phyloP scores from a whole-genome alignment of 169 alveolate species.

The Neospora caninum region DNA sequence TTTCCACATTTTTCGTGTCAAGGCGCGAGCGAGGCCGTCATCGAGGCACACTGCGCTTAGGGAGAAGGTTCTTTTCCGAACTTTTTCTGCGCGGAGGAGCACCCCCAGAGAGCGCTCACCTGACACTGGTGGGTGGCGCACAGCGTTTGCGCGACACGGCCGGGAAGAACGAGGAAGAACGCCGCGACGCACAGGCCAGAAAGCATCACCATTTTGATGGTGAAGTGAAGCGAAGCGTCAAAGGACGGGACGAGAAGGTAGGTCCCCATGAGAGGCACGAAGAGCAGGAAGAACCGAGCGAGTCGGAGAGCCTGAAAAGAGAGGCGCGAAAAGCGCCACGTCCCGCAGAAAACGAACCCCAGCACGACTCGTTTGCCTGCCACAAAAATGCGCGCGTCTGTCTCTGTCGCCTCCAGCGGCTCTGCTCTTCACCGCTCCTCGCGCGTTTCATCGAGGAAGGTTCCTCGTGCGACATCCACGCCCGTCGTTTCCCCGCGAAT shows the following conservation, averaged over 20 bases:
- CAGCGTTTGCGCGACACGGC: background rate
- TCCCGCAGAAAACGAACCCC: background rate
- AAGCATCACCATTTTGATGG: background rate
- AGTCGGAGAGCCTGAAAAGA: slow-evolving; percentile 22
- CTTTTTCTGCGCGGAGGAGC: too few relatives aligned
- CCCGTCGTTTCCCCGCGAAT: background rate
- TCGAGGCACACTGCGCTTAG: too few relatives aligned
- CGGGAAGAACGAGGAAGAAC: background rate
- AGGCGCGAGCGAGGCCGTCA: too few relatives aligned
- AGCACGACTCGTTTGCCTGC: too few relatives aligned
- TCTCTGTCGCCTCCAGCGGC: too few relatives aligned
- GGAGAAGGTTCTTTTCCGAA: too few relatives aligned
- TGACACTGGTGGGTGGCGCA: background rate
- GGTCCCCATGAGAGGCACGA: slow-evolving; percentile 18
- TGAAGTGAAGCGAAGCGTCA: background rate
- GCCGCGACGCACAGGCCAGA: background rate
- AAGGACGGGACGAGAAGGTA: slow-evolving; percentile 28
- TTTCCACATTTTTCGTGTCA: too few relatives aligned
- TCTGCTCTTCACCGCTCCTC: too few relatives aligned
- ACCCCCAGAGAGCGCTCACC: background rate
- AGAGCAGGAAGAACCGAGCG: background rate
- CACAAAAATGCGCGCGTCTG: too few relatives aligned
- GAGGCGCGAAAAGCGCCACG: background rate
- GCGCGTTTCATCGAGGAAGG: too few relatives aligned
- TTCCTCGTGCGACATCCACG: background rate